Base-by-base conservation (phyloP, 768 basidiomycete species). In the Kwoniella dendrophila region DNA sequence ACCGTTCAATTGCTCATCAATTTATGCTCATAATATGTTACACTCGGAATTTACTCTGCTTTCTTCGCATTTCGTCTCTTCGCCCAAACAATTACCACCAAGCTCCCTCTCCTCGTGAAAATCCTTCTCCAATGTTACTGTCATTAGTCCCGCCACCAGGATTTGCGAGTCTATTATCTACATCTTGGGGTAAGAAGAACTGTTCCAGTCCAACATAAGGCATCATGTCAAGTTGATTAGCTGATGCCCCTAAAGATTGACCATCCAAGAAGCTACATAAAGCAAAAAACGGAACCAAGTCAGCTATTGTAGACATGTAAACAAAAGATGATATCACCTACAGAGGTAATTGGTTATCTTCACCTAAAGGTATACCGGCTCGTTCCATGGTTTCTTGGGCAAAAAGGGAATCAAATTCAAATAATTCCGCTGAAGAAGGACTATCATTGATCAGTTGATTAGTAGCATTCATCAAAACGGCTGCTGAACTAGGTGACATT, bases 161-260 rank as follows among this genome's bases (percentile, higher is more conserved):
- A 29, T 66, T 69, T 7, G 55, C 68, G 2, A 76, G 49, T n/a
- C 61, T 43, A 41, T 68, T 62, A 34, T 76, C 74, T 29, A 76
- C 58, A n/a, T 72, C 74, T 27, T 70, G 67, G 29, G 78, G 78
- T n/a, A 79, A 57, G 72, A 79, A 79, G 66, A 76, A 79, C 14
- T 66, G 63, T 56, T 79, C 78, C 41, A 79, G 63, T 2, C 77
- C 77, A 12, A 77, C 58, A 60, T 64, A 68, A 10, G 70, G 62
- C 11, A 69, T 69, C 61, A 70, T 69, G 41, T 77, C 75, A 8
- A 61, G 63, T 36, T 59, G 63, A 7, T 27, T 62, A 1, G 59
- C 47, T 18, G 52, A 66, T 22, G 56, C 70, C 3, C 74, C 78
- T 11, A 79, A 63, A 3, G 74, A 76, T 48, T 77, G 74, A 3